Evolutionary conservation across 2,329 filamentous ascomycete genomes (phyloP).

Genomic region (Lizonia empirigonia): DNA sequence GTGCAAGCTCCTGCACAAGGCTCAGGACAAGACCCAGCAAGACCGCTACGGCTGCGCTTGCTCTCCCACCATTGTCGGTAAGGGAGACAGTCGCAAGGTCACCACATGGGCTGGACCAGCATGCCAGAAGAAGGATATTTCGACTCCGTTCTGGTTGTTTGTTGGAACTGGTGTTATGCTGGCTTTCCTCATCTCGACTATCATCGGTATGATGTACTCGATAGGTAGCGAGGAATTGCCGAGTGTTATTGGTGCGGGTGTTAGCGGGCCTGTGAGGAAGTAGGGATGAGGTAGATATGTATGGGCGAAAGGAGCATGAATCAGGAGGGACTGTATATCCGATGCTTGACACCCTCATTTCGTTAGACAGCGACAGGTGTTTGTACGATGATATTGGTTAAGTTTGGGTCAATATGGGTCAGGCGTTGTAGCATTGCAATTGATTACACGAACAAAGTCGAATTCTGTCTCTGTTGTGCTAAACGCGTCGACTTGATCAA

Average conservation of each 20-base stretch:
- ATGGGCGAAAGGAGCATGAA: background rate
- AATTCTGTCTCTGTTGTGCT: background rate
- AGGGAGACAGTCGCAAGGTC: conserved; percentile 58
- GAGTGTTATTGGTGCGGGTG: conserved; percentile 93
- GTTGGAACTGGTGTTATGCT: conserved; percentile 74
- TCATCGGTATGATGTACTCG: conserved; percentile 77
- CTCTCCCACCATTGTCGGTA: conserved; percentile 61
- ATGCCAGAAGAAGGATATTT: conserved; percentile 92
- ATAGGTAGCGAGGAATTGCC: conserved; percentile 89
- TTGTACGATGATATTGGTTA: conserved; percentile 35
- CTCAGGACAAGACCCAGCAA: conserved; percentile 48
- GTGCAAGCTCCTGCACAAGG: conserved; percentile 71
- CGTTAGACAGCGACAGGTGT: conserved; percentile 20
- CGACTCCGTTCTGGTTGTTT: conserved; percentile 87
- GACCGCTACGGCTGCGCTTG: conserved; percentile 83
- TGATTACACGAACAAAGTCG: conserved; percentile 22
- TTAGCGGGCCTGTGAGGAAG: conserved; percentile 66
- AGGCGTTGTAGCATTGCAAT: conserved; percentile 44
- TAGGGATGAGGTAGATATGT: conserved; percentile 24
- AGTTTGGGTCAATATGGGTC: conserved; percentile 32
- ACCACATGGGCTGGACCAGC: conserved; percentile 82
- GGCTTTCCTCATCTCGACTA: conserved; percentile 69
- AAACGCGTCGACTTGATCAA: background rate
- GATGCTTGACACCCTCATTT: conserved; percentile 31
- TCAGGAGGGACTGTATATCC: conserved; percentile 34